Conservation (phyloP, 1,284 basidiomycete species). For the Tylopilus sp. region DNA sequence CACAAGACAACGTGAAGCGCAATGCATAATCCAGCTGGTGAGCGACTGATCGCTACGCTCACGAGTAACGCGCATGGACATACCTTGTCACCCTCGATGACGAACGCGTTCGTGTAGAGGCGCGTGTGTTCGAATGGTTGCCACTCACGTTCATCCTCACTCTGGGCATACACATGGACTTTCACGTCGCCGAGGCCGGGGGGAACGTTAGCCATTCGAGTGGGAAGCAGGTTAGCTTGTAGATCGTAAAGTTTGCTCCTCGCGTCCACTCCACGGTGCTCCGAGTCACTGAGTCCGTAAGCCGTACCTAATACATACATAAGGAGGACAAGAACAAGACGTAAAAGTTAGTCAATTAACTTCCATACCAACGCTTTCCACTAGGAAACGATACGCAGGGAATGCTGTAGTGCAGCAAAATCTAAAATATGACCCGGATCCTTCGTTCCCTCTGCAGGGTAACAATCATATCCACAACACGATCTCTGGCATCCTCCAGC, state of each 20-base stretch:
- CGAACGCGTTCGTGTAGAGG: conserved; percentile 36
- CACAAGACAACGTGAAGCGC: background rate
- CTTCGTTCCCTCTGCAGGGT: conserved; percentile 41
- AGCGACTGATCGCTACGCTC: background rate
- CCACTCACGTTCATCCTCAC: conserved; percentile 30
- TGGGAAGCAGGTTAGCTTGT: background rate
- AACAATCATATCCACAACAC: conserved; percentile 62
- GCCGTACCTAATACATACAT: conserved; percentile 15
- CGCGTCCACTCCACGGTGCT: background rate
- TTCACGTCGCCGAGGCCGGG: conserved; percentile 24
- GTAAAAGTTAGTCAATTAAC: conserved; percentile 5
- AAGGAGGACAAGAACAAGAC: background rate
- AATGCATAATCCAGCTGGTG: background rate
- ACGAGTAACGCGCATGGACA: conserved; percentile 2
- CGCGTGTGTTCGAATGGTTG: conserved; percentile 22
- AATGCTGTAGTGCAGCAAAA: background rate
- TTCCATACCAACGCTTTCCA: background rate
- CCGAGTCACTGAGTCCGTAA: background rate
- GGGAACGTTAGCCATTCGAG: conserved; percentile 24
- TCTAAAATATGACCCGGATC: conserved; percentile 9
- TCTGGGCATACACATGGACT: conserved; percentile 19
- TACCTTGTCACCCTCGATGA: conserved; percentile 30
- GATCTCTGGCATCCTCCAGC: conserved; percentile 64
- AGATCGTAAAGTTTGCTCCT: background rate
- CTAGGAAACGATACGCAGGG: background rate